phyloP scores from a whole-genome alignment of 1,284 basidiomycete species.

The Inonotus hispidus region DNA sequence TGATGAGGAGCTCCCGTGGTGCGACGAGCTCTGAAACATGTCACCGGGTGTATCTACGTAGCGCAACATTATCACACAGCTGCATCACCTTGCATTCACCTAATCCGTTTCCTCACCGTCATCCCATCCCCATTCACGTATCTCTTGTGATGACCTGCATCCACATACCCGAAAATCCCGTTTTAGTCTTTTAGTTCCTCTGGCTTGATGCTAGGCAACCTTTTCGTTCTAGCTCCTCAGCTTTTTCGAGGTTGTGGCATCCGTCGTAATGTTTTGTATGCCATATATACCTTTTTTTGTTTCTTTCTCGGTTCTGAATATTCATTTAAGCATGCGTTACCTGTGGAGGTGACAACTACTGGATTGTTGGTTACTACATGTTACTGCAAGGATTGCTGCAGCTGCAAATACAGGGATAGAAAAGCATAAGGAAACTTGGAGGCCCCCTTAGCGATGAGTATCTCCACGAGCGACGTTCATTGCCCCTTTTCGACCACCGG shows the following conservation, averaged over 20 bases:
- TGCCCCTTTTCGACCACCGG: constrained; percentile 19
- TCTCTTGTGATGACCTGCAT: neutral
- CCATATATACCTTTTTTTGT: constrained; percentile 7
- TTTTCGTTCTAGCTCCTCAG: neutral
- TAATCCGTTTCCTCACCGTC: neutral
- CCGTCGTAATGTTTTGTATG: constrained; percentile 7
- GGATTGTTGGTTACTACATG: neutral
- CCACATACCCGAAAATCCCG: neutral
- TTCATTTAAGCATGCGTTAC: neutral
- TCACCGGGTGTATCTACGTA: neutral
- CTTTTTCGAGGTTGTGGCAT: constrained; percentile 3
- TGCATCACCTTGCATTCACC: neutral
- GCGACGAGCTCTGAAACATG: constrained; percentile 40
- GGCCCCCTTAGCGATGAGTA: constrained; percentile 8
- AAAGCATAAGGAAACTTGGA: neutral
- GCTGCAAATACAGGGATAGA: too few relatives aligned
- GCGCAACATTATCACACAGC: neutral
- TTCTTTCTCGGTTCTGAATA: neutral
- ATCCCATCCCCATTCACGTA: neutral
- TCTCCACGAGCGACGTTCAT: constrained; percentile 16
- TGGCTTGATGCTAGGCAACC: neutral
- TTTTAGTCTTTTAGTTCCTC: neutral
- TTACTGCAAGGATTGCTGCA: neutral
- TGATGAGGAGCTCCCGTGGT: constrained; percentile 50
- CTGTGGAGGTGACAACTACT: neutral